phyloP scores from a whole-genome alignment of 768 basidiomycete genomes.

The Boletus pseudo-olivaceus region DNA sequence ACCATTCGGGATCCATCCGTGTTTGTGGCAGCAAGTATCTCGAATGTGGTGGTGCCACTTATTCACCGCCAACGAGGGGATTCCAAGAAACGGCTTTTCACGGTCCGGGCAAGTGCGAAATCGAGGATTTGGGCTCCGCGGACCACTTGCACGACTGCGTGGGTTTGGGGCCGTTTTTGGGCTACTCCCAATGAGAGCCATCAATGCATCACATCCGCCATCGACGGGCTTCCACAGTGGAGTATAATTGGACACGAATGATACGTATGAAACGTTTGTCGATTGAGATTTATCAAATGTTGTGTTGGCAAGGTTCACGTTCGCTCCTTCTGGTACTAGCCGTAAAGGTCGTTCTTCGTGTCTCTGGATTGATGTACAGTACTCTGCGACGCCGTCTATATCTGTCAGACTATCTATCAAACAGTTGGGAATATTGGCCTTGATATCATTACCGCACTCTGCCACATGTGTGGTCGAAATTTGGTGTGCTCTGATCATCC shows the following conservation, averaged over 20 bases:
- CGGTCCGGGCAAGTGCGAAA: constrained; percentile 5
- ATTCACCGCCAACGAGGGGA: constrained; percentile 7
- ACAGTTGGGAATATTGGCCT: background rate
- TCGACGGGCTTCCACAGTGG: constrained; percentile 24
- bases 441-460: constrained; percentile 23
- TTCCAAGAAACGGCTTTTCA: background rate
- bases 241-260: constrained; percentile 14
- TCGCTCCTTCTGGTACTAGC: constrained; percentile 7
- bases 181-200: constrained; percentile 9
- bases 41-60: background rate
- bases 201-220: constrained; percentile 10
- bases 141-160: constrained; percentile 17
- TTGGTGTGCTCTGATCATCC: too few relatives aligned
- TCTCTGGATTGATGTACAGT: constrained; percentile 18
- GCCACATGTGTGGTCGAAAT: constrained; percentile 9
- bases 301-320: constrained; percentile 9
- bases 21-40: background rate
- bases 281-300: constrained; percentile 13
- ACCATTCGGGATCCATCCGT: background rate
- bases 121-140: constrained; percentile 19
- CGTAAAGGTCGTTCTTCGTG: constrained; percentile 11
- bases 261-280: constrained; percentile 19
- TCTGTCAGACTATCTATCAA: constrained; percentile 12
- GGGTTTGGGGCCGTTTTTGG: constrained; percentile 16
- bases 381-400: constrained; percentile 9